phyloP scores from a whole-genome alignment of 1,284 basidiomycete genomes.

The Thecaphora thlaspeos region DNA sequence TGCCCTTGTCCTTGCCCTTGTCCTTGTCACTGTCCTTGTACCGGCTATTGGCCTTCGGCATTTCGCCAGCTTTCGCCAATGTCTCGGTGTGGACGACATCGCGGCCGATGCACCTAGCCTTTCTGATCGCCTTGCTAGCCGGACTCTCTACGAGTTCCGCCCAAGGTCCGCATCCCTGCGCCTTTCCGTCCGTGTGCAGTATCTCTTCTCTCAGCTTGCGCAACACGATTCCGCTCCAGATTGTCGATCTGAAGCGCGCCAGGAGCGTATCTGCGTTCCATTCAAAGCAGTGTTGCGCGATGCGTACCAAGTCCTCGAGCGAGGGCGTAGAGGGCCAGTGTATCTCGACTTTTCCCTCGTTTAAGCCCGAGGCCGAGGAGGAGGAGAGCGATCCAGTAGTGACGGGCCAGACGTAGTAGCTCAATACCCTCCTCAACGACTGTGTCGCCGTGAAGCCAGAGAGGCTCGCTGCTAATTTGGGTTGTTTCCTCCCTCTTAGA shows the following conservation, averaged over 20 bases:
- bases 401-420: conserved; percentile 30
- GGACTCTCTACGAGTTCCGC: conserved; percentile 24
- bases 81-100: not conserved
- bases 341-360: too few relatives aligned
- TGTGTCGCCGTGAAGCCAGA: conserved; percentile 12
- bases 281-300: conserved; percentile 15
- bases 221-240: conserved; percentile 15
- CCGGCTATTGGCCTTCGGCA: too few relatives aligned
- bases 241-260: conserved; percentile 14
- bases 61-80: not conserved
- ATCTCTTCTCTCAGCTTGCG: conserved; percentile 18
- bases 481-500: conserved; percentile 14
- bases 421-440: conserved; percentile 19
- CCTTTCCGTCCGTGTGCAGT: conserved; percentile 9
- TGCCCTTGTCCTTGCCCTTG: not conserved
- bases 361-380: too few relatives aligned
- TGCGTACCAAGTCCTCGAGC: conserved; percentile 7
- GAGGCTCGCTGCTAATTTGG: conserved; percentile 26
- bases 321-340: too few relatives aligned
- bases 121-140: conserved; percentile 13
- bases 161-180: conserved; percentile 13
- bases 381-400: conserved; percentile 5
- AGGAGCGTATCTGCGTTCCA: conserved; percentile 18
- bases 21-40: not conserved
- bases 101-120: conserved; percentile 3